Evolutionary conservation across 169 alveolate genomes (phyloP), one percentile per base, ranked within the genome.

Genomic region (Pseudocohnilembus persalinus): DNA sequence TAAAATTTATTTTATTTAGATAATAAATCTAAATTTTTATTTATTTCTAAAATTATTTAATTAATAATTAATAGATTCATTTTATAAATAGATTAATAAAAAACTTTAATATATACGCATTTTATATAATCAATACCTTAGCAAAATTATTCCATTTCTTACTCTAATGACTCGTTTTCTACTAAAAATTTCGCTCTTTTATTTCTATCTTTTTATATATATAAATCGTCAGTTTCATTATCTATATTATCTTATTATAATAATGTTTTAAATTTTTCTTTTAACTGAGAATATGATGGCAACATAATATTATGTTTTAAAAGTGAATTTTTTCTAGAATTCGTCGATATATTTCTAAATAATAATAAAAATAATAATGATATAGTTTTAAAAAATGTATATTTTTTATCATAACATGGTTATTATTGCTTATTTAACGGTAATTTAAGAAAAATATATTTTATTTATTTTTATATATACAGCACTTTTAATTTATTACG

Each of bases 141-240:
- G 11, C 76, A 74, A 64, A 79, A 28, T 0, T 64, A 28, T 64
- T 79, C 74, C 0, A 79, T 79, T 79, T 79, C 84, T 49, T 35
- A 49, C 49, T 35, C 84, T 64, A 79, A 79, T 0, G 84, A 74
- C 49, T 79, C 84, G 20, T 35, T 49, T 29, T 79, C 84, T n/a
- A 72, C 49, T 15, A 79, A 32, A 1, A n/a, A 34, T 63, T 79
- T 79, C 0, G 76, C 65, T 32, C 49, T 79, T 63, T 79, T 79
- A 29, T 79, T 35, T 79, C 84, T 79, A 49, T 35, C 64, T 29
- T 79, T 79, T 34, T 49, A 79, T 63, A 34, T 35, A 29, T 79
- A 29, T 25, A 35, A 28, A 79, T 79, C 64, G 16, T 49, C 68
- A 49, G 4, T 11, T 4, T 29, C 29, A 79, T 63, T 49, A 24